Conservation (phyloP, 2,329 filamentous ascomycete species). For the Mariannaea elegans region DNA sequence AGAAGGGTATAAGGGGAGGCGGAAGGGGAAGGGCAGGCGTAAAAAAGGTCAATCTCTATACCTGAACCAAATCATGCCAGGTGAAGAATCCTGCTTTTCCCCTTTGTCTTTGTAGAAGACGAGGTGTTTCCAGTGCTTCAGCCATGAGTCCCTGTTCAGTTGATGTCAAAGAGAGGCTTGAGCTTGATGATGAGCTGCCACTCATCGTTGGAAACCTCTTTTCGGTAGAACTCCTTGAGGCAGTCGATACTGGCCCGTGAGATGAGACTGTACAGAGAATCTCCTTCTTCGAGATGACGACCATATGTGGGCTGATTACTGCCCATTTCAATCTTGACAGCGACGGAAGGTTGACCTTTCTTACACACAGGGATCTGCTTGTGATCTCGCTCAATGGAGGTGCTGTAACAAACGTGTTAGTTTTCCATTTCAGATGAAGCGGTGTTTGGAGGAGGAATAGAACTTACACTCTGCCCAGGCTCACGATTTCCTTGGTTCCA, state of each 20-base stretch:
- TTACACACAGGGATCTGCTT: slow-evolving; percentile 94
- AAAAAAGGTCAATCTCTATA: not conserved
- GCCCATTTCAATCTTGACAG: slow-evolving; percentile 96
- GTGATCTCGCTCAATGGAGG: slow-evolving; percentile 96
- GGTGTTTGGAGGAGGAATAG: not conserved
- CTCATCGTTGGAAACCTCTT: slow-evolving; percentile 89
- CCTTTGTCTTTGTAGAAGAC: not conserved
- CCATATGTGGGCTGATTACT: slow-evolving; percentile 93
- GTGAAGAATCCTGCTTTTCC: not conserved
- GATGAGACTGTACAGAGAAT: slow-evolving; percentile 87
- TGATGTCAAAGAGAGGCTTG: slow-evolving; percentile 92
- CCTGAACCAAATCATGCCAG: not conserved
- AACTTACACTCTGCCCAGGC: slow-evolving; percentile 93
- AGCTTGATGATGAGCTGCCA: slow-evolving; percentile 95
- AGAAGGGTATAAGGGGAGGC: not conserved
- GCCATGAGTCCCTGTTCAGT: slow-evolving; percentile 52
- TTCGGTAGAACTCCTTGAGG: slow-evolving; percentile 93
- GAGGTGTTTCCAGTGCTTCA: not conserved
- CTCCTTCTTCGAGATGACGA: slow-evolving; percentile 91
- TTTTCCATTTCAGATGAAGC: slow-evolving; percentile 28
- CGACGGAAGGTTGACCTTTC: slow-evolving; percentile 95
- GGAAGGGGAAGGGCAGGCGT: not conserved
- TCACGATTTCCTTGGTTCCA: slow-evolving; percentile 83
- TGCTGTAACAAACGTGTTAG: slow-evolving; percentile 62
- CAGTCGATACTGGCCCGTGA: slow-evolving; percentile 90